Evolutionary conservation across 2,329 filamentous ascomycete species (phyloP), one percentile per base, ranked within the genome.

Genomic region (Phaeomoniella chlamydospora): DNA sequence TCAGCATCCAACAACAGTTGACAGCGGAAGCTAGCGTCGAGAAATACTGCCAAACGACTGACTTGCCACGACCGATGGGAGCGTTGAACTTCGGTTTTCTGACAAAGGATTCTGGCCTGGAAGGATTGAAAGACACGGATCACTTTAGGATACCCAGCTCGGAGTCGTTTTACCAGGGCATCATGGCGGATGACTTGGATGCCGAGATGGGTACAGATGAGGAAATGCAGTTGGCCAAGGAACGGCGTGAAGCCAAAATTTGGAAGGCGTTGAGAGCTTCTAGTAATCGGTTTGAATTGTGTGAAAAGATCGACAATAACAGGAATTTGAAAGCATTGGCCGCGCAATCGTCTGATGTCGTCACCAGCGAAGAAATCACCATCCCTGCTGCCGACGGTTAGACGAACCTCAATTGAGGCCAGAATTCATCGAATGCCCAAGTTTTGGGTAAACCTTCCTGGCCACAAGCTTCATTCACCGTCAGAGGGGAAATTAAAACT

Each of bases 201-300:
- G 74, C 93, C 36, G 82, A 86, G 14, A 85, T 88, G 69, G 80
- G 83, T 6, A 71, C 71, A 37, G 68, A 75, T 29, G 69, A 72
- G 39, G 74, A 78, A 43, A 73, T 67, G 50, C 63, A 69, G 34
- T 55, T 57, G 46, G 69, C 62, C 61, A 72, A 56, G 59, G 80
- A 82, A 43, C 70, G 77, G 37, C 93, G 92, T 55, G 75, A 79
- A 14, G 94, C 85, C 62, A 88, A 92, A 56, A 80, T 77, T 38
- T 98, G 90, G 90, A 74, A 87, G 46, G 83, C 85, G 4, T 63
- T 98, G 43, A 76, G 90, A 36, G 81, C 85, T 6, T 77, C 80
- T 38, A 75, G 74, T 44, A 75, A 68, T 38, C 80, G 80, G 47
- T 69, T 96, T 45, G 70, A 74, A 31, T 63, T 76, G 14, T 90